Evolutionary conservation across 202 grass and related monocot species (phyloP).

Genomic region (Schoenoplectus triqueter): DNA sequence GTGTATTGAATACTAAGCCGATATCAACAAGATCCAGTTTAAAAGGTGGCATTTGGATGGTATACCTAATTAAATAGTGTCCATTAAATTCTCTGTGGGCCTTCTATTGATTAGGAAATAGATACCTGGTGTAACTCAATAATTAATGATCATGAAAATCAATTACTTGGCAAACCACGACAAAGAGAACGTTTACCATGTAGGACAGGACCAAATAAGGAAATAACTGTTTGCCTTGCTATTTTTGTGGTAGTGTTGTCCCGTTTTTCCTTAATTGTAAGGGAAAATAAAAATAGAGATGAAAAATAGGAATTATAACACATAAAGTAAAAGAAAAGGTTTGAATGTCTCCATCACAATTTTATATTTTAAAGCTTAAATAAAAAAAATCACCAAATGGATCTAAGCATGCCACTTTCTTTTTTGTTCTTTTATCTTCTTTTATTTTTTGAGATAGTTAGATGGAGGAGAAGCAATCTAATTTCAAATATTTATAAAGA

Average conservation of each 20-base stretch:
- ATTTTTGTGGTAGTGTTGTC: neutral
- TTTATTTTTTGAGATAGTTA: no score
- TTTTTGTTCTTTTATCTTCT: no score
- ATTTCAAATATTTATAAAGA: no score
- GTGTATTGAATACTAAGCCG: no score
- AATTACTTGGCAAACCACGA: neutral
- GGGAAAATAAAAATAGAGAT: neutral
- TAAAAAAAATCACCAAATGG: no score
- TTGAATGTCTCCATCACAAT: no score
- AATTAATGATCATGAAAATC: neutral
- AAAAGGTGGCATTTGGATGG: neutral
- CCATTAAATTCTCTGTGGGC: slow-evolving; percentile 12
- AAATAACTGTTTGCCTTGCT: slow-evolving; percentile 13
- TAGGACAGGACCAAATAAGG: neutral
- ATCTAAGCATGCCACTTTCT: no score
- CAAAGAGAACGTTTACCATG: slow-evolving; percentile 17
- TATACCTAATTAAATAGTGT: neutral
- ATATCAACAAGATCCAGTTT: no score
- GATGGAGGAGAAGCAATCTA: no score
- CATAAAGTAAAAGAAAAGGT: no score
- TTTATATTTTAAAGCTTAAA: no score
- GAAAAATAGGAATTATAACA: neutral
- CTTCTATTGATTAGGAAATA: slow-evolving; percentile 2
- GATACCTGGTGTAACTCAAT: neutral
- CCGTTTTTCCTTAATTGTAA: neutral